Evolutionary conservation across 1,284 basidiomycete species (phyloP), one percentile per base, ranked within the genome.

Genomic region (Pterulicium gracile): DNA sequence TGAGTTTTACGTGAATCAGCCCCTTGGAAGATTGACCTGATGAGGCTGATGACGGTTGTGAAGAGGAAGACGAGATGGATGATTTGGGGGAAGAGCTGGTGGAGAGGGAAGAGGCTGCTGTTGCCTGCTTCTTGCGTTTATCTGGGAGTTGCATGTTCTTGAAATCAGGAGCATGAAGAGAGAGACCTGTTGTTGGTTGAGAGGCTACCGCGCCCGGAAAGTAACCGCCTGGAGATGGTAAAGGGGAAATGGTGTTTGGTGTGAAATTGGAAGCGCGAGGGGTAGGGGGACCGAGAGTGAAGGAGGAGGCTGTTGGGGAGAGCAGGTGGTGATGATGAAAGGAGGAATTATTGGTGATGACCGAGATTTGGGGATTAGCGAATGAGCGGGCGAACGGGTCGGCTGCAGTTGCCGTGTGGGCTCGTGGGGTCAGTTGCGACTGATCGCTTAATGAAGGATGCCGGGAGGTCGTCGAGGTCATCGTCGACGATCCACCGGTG

Each of bases 1-100:
- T 90, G 61, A 99, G 79, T 68, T 97, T 97, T 67, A 99, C 85
- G 56, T 91, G 89, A 48, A 99, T 82, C 69, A 84, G 90, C 57
- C 84, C 96, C n/a, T n/a, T n/a, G 62, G 47, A 47, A 63, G 45
- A 39, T 56, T 44, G 34, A n/a, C 61, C 47, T 54, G 68, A 51
- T 58, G 71, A 47, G 64, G 69, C 52, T 57, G 70, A 64, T 62
- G 71, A 53, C 59, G 67, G 56, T 65, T 66, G 50, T 54, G 59
- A 42, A 53, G 60, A n/a, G 18, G 39, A 64, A 49, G 57, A 54
- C 41, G 53, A 50, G 56, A 44, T 59, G 51, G 60, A 57, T 61
- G 67, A 56, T 71, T 70, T 52, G 68, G 58, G 47, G 70, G 59
- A 32, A 77, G 77, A 44, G 73, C 7, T 32, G 27, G n/a, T n/a